Percentiles rank a stretch among this genome's conserved stretches.
Evolutionary conservation across 768 basidiomycete species (phyloP).

Genomic region (Pholiota conissans): DNA sequence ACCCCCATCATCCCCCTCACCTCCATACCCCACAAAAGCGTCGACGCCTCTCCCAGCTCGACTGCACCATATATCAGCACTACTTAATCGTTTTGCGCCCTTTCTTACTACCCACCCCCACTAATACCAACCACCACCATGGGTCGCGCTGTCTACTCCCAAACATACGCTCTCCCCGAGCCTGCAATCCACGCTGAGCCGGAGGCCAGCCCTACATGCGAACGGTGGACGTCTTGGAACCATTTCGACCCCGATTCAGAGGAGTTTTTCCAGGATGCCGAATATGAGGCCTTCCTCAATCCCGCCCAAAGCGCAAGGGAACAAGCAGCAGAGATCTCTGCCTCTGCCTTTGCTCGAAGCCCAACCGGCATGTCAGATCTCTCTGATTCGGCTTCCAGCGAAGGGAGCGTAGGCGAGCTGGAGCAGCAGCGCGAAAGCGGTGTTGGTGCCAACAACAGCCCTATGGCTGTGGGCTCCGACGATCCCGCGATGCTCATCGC

Average conservation of each 20-base stretch:
- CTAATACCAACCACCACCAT: conserved; percentile 28
- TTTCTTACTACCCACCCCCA: background rate
- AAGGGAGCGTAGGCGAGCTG: background rate
- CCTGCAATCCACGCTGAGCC: conserved; percentile 47
- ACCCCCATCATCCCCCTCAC: conserved; percentile 29
- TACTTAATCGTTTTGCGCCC: conserved; percentile 19
- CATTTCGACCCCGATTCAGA: conserved; percentile 82
- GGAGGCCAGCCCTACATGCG: conserved; percentile 39
- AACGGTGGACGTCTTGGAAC: conserved; percentile 66
- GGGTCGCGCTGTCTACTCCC: conserved; percentile 64
- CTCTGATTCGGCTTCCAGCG: conserved; percentile 25
- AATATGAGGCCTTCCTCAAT: conserved; percentile 68
- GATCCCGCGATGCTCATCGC: conserved; percentile 40
- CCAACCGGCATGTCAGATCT: conserved; percentile 29
- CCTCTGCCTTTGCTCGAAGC: conserved; percentile 21
- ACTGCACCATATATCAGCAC: conserved; percentile 17
- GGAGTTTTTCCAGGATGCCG: conserved; percentile 64
- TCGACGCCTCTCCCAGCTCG: conserved; percentile 11
- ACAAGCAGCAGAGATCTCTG: conserved; percentile 18
- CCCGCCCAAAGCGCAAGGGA: conserved; percentile 35
- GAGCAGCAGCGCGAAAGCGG: background rate
- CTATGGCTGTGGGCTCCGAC: conserved; percentile 45
- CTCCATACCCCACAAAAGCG: conserved; percentile 26
- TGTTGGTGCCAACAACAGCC: conserved; percentile 27
- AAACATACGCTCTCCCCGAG: conserved; percentile 38